Percentiles rank a stretch among this genome's conserved stretches.
Conservation (phyloP, 1,284 basidiomycete species). For the Fomitopsis schrenkii region DNA sequence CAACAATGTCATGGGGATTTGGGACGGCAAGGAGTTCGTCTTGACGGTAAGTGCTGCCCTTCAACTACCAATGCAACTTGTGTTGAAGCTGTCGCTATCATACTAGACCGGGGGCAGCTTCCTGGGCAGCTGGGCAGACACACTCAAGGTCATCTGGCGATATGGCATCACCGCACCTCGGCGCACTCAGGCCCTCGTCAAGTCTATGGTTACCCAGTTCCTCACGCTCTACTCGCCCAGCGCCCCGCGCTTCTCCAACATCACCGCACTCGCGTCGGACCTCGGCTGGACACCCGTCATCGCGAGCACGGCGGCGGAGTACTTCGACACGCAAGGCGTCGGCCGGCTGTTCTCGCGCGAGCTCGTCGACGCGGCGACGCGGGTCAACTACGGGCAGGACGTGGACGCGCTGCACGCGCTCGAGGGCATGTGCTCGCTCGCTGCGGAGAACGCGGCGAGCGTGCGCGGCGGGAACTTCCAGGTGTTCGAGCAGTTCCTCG, state of each 20-base stretch:
- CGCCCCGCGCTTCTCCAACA: slow-evolving; percentile 61
- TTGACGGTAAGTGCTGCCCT: slow-evolving; percentile 42
- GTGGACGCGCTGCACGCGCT: slow-evolving; percentile 77
- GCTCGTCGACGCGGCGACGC: slow-evolving; percentile 78
- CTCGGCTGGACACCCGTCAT: slow-evolving; percentile 54
- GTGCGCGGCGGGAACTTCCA: slow-evolving; percentile 83
- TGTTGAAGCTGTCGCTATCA: background rate
- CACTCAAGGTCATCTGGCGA: slow-evolving; percentile 68
- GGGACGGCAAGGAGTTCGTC: slow-evolving; percentile 80
- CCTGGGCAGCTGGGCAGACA: slow-evolving; percentile 62
- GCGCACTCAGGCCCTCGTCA: slow-evolving; percentile 54
- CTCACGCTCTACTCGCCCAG: slow-evolving; percentile 53
- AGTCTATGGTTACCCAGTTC: slow-evolving; percentile 52
- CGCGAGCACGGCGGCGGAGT: slow-evolving; percentile 54
- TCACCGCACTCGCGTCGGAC: slow-evolving; percentile 49
- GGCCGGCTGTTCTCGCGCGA: slow-evolving; percentile 66
- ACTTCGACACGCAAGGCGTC: slow-evolving; percentile 55
- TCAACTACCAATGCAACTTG: background rate
- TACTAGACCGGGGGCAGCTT: slow-evolving; percentile 35
- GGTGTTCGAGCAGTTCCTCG: slow-evolving; percentile 82
- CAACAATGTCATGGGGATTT: slow-evolving; percentile 58
- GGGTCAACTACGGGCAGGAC: slow-evolving; percentile 90
- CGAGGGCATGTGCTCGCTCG: slow-evolving; percentile 73
- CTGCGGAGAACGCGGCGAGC: slow-evolving; percentile 62
- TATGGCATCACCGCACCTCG: slow-evolving; percentile 77